Conservation (phyloP, 2,329 filamentous ascomycete species). For the Triangularia verruculosa region DNA sequence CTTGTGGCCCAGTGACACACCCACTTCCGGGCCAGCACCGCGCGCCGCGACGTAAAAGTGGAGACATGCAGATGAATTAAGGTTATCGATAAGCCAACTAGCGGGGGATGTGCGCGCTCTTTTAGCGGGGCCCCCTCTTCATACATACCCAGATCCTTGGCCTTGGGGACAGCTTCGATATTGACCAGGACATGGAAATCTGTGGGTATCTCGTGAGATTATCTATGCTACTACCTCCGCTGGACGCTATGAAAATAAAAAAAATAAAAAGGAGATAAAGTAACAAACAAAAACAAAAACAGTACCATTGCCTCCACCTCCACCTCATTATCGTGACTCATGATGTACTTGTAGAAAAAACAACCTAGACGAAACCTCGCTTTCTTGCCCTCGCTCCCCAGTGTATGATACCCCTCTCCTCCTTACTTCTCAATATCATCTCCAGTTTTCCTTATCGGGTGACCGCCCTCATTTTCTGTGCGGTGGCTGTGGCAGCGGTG, state of each 20-base stretch:
- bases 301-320: not conserved
- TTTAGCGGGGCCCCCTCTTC: not conserved
- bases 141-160: no score
- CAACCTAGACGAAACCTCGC: not conserved
- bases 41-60: not conserved
- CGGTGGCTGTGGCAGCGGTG: no score
- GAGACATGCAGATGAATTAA: slow-evolving; percentile 22
- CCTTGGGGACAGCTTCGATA: no score
- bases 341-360: not conserved
- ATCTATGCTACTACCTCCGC: not conserved
- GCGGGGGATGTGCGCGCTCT: slow-evolving; percentile 1
- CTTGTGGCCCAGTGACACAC: not conserved
- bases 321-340: not conserved
- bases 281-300: not conserved
- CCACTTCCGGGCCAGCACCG: not conserved
- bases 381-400: not conserved
- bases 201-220: not conserved
- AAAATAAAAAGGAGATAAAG: no score
- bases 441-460: not conserved
- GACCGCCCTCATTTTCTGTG: no score
- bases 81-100: slow-evolving; percentile 23
- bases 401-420: not conserved
- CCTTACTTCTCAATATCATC: not conserved
- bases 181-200: not conserved
- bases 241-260: not conserved